Conservation (phyloP, 352 stramenopile genomes). For the Phytophthora idaei region DNA sequence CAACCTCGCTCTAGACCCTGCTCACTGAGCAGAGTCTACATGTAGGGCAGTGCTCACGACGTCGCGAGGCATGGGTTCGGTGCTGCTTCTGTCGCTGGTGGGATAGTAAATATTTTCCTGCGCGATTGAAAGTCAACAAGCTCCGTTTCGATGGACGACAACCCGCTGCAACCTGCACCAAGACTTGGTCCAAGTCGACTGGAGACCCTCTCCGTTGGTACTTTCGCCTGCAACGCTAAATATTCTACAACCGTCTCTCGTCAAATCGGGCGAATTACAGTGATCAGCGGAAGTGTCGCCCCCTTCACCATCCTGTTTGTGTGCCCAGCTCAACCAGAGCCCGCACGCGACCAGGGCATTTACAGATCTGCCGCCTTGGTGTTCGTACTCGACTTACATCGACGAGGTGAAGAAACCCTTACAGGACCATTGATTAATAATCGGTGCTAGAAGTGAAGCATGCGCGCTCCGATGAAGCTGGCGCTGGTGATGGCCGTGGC, state of each 20-base stretch:
- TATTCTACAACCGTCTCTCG: conserved; percentile 28
- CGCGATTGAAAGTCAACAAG: conserved; percentile 16
- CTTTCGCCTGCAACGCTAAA: conserved; percentile 32
- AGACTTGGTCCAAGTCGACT: conserved; percentile 20
- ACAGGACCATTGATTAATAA: conserved; percentile 1
- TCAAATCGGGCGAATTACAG: conserved; percentile 26
- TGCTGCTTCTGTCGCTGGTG: conserved; percentile 9
- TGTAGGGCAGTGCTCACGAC: conserved; percentile 1
- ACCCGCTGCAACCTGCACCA: conserved; percentile 23
- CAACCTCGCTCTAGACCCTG: too few relatives aligned
- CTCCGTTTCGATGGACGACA: conserved; percentile 26
- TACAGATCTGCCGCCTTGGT: conserved; percentile 30
- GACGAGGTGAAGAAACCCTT: neutral
- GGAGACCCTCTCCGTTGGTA: neutral
- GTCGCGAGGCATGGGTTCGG: conserved; percentile 15
- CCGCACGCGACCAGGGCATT: conserved; percentile 4
- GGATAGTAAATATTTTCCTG: conserved; percentile 18
- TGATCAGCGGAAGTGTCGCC: conserved; percentile 30
- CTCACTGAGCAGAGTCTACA: too few relatives aligned
- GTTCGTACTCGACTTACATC: conserved; percentile 24
- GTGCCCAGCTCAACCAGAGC: conserved; percentile 30
- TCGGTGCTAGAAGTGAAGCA: conserved; percentile 4
- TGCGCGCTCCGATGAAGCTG: conserved; percentile 35
- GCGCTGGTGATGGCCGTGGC: conserved; percentile 32
- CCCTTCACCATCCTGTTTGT: conserved; percentile 24